Conservation (phyloP, 805 yeast genomes). For the Wickerhamiella lipophila region DNA sequence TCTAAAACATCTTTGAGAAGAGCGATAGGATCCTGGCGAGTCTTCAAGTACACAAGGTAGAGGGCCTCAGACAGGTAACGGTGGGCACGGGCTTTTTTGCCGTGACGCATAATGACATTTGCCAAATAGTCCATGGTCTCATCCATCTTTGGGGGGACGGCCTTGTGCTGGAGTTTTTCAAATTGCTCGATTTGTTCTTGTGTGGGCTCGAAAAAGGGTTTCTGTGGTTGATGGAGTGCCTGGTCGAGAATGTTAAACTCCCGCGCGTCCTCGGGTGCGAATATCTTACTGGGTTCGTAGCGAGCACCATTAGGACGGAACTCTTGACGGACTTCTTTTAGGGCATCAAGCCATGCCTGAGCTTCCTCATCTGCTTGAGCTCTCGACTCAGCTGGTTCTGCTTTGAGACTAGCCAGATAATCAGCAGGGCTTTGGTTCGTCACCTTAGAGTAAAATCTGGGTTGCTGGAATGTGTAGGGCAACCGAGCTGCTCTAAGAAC, state of each 20-base stretch:
- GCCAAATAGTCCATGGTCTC: constrained; percentile 66
- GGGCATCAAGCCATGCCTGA: constrained; percentile 33
- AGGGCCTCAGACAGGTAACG: constrained; percentile 62
- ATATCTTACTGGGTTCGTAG: constrained; percentile 31
- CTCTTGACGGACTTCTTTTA: constrained; percentile 31
- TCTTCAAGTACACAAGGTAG: constrained; percentile 59
- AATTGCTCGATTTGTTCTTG: constrained; percentile 50
- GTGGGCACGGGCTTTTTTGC: constrained; percentile 72
- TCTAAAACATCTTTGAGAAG: constrained; percentile 65
- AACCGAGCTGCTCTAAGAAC: not conserved
- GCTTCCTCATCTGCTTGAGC: constrained; percentile 30
- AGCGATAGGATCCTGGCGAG: constrained; percentile 67
- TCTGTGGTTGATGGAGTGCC: constrained; percentile 10
- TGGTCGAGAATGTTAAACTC: constrained; percentile 26
- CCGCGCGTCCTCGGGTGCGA: constrained; percentile 32
- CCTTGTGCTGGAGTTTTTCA: constrained; percentile 36
- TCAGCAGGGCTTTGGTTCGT: constrained; percentile 9
- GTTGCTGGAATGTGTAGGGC: not conserved
- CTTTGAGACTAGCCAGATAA: constrained; percentile 1
- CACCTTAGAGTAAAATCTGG: not conserved
- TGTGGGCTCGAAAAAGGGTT: constrained; percentile 34
- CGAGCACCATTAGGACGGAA: constrained; percentile 28
- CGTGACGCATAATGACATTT: constrained; percentile 84
- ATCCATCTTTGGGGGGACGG: constrained; percentile 51
- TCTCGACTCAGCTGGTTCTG: not conserved